Conservation (phyloP, 768 basidiomycete species). For the Leccinum rimulosum region DNA sequence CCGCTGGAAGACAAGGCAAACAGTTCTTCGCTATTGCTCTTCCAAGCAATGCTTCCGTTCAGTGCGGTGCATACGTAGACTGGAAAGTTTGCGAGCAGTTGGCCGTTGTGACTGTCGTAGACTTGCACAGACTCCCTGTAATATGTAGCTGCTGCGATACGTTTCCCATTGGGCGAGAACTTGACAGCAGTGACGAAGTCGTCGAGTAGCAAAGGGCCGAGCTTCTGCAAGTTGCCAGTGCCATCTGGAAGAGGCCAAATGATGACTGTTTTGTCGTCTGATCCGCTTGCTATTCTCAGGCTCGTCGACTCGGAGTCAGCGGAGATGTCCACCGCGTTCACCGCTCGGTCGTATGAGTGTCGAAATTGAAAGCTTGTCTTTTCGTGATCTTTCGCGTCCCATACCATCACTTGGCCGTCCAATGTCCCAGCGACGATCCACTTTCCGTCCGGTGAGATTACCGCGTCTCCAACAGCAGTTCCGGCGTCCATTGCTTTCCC, state of each 20-base stretch:
- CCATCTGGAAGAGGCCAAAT: not conserved
- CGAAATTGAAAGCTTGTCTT: not conserved
- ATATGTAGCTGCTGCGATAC: not conserved
- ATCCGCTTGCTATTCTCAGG: not conserved
- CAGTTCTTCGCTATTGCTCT: not conserved
- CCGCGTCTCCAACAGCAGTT: not conserved
- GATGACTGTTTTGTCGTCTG: not conserved
- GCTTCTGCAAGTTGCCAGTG: not conserved
- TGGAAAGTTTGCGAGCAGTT: not conserved
- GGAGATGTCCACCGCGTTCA: not conserved
- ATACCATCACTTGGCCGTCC: not conserved
- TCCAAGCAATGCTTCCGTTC: not conserved
- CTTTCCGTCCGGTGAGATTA: not conserved
- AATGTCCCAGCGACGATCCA: not conserved
- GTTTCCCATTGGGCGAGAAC: not conserved
- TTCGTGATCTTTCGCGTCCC: not conserved
- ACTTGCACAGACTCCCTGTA: not conserved
- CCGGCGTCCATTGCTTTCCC: not conserved
- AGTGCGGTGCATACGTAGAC: not conserved
- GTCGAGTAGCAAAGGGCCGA: not conserved
- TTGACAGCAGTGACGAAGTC: not conserved
- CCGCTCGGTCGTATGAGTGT: not conserved
- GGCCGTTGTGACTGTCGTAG: not conserved
- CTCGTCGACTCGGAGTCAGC: not conserved
- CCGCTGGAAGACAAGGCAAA: not conserved